Conservation (phyloP, 2,329 filamentous ascomycete species). For the Cladophialophora chaetospira region DNA sequence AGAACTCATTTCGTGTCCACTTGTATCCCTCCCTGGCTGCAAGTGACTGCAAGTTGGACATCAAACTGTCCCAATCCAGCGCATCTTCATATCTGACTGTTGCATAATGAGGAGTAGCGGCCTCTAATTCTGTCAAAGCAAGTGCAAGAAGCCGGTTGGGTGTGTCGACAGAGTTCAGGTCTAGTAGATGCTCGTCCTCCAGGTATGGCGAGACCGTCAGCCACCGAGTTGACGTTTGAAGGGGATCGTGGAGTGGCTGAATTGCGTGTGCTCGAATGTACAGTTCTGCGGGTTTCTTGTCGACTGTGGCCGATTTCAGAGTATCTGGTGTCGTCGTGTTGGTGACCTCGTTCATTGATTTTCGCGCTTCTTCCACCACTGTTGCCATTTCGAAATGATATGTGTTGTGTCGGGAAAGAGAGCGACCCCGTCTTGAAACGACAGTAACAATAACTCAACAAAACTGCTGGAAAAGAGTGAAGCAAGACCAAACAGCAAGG, state of each 20-base stretch:
- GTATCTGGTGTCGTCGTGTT: not conserved
- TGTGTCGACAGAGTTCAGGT: constrained; percentile 66
- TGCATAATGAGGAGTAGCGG: constrained; percentile 70
- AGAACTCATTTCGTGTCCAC: constrained; percentile 70
- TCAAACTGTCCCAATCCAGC: constrained; percentile 77
- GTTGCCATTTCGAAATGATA: constrained; percentile 9
- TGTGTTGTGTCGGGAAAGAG: not conserved
- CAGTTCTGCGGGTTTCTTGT: not conserved
- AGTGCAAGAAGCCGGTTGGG: constrained; percentile 71
- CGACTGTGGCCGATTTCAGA: not conserved
- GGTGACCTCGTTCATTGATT: not conserved
- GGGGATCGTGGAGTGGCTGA: not conserved
- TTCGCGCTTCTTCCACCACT: not conserved
- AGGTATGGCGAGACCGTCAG: constrained; percentile 77
- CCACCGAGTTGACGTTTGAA: constrained; percentile 10
- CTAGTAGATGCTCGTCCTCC: constrained; percentile 68
- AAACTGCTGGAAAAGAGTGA: not conserved
- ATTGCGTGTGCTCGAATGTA: not conserved
- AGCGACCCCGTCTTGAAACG: not conserved
- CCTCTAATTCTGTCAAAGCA: constrained; percentile 66
- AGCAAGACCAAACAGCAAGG: not conserved
- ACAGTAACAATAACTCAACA: not conserved
- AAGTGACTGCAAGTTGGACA: constrained; percentile 57
- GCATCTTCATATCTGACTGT: constrained; percentile 70
- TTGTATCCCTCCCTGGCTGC: constrained; percentile 48